Evolutionary conservation across 345 rosid species (phyloP).

Genomic region (Geranium rotundifolium): DNA sequence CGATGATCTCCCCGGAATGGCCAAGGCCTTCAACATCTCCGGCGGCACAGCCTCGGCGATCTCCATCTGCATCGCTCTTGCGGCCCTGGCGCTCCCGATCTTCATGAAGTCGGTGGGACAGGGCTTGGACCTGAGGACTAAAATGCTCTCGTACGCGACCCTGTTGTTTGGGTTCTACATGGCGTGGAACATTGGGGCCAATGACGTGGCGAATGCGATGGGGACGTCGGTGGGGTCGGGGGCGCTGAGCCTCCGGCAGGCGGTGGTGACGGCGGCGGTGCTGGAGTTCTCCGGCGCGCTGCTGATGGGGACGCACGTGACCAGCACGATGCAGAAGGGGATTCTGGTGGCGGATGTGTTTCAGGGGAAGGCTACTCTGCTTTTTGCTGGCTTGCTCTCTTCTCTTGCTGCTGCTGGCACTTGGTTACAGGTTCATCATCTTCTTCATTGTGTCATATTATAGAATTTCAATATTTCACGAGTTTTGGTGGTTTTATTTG

Average conservation of each 20-base stretch:
- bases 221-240: constrained; percentile 94
- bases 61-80: constrained; percentile 52
- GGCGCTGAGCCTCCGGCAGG: constrained; percentile 58
- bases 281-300: constrained; percentile 90
- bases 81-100: constrained; percentile 57
- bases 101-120: constrained; percentile 62
- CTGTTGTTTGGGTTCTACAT: constrained; percentile 77
- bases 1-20: constrained; percentile 49
- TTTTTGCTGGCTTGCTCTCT: constrained; percentile 73
- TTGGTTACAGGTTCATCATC: constrained; percentile 70
- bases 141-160: constrained; percentile 51
- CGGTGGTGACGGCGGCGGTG: constrained; percentile 71
- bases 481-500: no score
- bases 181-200: constrained; percentile 98
- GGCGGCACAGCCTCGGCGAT: constrained; percentile 59
- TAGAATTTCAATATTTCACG: neutral
- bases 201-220: constrained; percentile 96
- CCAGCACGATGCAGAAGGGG: constrained; percentile 93
- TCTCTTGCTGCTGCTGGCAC: constrained; percentile 86
- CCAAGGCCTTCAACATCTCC: constrained; percentile 63
- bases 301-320: constrained; percentile 86
- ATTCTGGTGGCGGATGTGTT: constrained; percentile 72
- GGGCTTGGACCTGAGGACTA: constrained; percentile 53
- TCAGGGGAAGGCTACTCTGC: constrained; percentile 67
- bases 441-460: neutral